Percentiles rank a stretch among this genome's conserved stretches.
Evolutionary conservation across 495 filamentous ascomycete genomes (phyloP).

Genomic region (Coniosporium apollinis): DNA sequence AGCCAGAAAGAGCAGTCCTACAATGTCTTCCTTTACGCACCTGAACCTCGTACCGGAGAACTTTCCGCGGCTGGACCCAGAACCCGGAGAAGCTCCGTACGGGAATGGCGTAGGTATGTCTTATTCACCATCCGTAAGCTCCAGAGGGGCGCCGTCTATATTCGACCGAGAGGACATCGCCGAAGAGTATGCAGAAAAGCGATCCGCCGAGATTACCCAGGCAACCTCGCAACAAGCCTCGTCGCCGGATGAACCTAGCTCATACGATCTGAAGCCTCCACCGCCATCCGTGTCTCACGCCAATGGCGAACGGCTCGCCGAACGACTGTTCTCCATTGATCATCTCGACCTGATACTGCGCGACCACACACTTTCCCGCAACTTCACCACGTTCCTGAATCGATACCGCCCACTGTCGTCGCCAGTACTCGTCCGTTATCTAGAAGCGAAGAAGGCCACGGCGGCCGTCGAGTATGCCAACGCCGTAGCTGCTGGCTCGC

Average conservation of each 20-base stretch:
- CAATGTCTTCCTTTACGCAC: no score
- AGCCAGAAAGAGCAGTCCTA: no score
- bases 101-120: no score
- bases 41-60: no score
- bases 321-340: conserved; percentile 19
- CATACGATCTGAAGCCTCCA: conserved; percentile 22
- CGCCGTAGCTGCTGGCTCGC: conserved; percentile 13
- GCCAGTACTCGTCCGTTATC: conserved; percentile 15
- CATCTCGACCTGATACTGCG: conserved; percentile 21
- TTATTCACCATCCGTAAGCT: no score
- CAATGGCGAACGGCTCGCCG: conserved; percentile 18
- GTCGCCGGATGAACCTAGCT: conserved; percentile 8
- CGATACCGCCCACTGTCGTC: conserved; percentile 16
- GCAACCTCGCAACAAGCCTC: no score
- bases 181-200: no score
- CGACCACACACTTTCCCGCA: conserved; percentile 10
- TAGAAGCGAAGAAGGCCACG: conserved; percentile 21
- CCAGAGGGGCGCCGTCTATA: no score
- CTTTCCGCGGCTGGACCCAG: no score
- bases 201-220: no score
- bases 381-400: conserved; percentile 17
- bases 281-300: conserved; percentile 15
- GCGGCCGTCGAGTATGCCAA: conserved; percentile 23
- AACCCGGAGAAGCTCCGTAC: no score
- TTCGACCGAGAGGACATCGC: no score